Base-by-base conservation (phyloP, 1,284 basidiomycete species). In the Thelephora terrestris region DNA sequence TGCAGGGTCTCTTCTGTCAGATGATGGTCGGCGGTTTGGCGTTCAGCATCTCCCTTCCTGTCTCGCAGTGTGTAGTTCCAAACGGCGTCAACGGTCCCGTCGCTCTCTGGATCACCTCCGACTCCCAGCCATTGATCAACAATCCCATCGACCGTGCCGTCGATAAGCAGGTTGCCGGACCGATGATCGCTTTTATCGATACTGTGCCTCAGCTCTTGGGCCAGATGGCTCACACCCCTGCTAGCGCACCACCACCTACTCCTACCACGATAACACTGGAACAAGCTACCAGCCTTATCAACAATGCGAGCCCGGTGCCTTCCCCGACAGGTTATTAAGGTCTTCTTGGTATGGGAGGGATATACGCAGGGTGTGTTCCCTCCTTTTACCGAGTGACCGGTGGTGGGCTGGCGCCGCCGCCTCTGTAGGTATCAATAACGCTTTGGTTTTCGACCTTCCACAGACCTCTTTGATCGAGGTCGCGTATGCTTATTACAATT, bases 21-120 rank as follows among this genome's bases (percentile, higher is more conserved):
- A 85, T 90, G 78, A 66, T 90, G 54, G 57, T 79, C 47, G 86
- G 85, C 35, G 81, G 81, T 34, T 55, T 67, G n/a, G 64, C 78
- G 45, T 63, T 64, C 57, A 69, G 85, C 2, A 67, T 85, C 57
- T 57, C 73, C 25, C 69, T 87, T 36, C 79, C 85, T 4, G 61
- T 85, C 56, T 57, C 64, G 55, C 53, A 71, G 49, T 89, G 86
- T 57, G 63, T 74, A 50, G 78, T 88, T 10, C 87, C 85, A 23
- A 42, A 56, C 1, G 74, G 73, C 47, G 65, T 87, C 61, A 78
- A 82, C 59, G 85, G 84, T 36, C 80, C 82, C 53, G 83, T 89
- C 53, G 79, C 76, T 29, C 64, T 90, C 58, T 89, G 71, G 66
- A 66, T 90, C 65, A 88, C 83, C 40, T 73, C 71, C 42, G 75